Conservation (phyloP, 1,284 basidiomycete genomes). For the Rhodotorula mucilaginosa region DNA sequence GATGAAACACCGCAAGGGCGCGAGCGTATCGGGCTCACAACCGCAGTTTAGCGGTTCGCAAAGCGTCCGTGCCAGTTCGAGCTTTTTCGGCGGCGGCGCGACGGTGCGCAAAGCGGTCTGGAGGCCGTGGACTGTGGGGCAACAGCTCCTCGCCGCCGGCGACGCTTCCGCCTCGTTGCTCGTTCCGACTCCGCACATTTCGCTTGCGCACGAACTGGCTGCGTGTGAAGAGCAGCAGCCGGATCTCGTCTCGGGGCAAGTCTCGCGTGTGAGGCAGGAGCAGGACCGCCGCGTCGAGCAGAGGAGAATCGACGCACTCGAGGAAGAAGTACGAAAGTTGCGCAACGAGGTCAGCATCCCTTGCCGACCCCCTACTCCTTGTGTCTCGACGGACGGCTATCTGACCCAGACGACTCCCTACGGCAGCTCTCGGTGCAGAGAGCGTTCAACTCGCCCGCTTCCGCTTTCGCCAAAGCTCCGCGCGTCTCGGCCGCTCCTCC, state of each 20-base stretch:
- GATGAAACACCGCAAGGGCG: background rate
- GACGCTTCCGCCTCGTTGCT: background rate
- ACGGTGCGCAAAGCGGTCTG: background rate
- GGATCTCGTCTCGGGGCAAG: background rate
- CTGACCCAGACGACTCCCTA: background rate
- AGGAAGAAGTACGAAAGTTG: conserved; percentile 13
- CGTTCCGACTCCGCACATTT: background rate
- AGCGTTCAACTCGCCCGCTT: background rate
- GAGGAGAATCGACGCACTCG: conserved; percentile 15
- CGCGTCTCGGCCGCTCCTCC: conserved; percentile 6
- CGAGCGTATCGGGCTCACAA: background rate
- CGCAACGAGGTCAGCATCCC: conserved; percentile 3
- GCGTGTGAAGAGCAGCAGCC: background rate
- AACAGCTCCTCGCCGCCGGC: background rate
- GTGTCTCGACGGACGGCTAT: background rate
- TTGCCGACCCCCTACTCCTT: too few relatives aligned
- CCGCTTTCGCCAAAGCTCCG: conserved; percentile 1
- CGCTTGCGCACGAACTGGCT: background rate
- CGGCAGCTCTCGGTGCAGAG: conserved; percentile 10
- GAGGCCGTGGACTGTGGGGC: background rate
- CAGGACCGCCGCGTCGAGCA: conserved; percentile 4
- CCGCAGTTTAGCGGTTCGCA: background rate
- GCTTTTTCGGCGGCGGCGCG: background rate
- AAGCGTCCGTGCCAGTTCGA: background rate
- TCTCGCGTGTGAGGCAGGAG: conserved; percentile 4